Base-by-base conservation (phyloP, 495 filamentous ascomycete genomes). In the Aspergillus leporis region DNA sequence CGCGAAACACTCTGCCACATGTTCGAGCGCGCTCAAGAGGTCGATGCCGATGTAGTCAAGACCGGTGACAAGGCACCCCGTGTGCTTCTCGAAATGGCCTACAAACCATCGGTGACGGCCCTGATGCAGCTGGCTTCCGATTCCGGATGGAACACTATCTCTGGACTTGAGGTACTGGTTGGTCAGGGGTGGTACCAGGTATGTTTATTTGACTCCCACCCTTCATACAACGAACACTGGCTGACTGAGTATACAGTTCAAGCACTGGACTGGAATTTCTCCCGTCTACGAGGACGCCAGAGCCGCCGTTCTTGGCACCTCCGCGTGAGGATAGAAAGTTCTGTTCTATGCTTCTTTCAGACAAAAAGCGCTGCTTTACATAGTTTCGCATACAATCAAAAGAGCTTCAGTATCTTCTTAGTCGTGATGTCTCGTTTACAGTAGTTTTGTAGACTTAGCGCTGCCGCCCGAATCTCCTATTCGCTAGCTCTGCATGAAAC, bases 21-120 rank as follows among this genome's bases (percentile, higher is more conserved):
- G 60, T 80, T 81, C 59, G 77, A 81, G 58, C 74, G 69, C 51
- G 67, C 75, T 18, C 77, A 78, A 61, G 63, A 75, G 61, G 52
- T 61, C n/a, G 74, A 78, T 53, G 67, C 63, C 16, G 70, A 61
- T 10, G 53, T 72, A 6, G 60, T 68, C 61, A 73, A 69, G 64
- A 56, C 61, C 8, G 43, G 67, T 13, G 67, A 65, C 1, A 70
- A 78, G 32, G 68, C 69, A 10, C 68, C 65, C 6, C 80, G 82
- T 31, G 85, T 96, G 31, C 75, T 97, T 55, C 74, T 97, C 1
- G 94, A 99, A 77, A 97, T 99, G 94, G 93, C 94, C 4, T 99
- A 99, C 72, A 96, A 89, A 70, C 95, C 94, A 25, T 70, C 83
- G 0, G 81, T 88, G 28, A 99, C 94, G 14, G 80, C 89, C 23